A percentile compares a stretch with the other conserved stretches of the same genome.
Evolutionary conservation across 2,329 filamentous ascomycete species (phyloP).

Genomic region (Zarea fungicola): DNA sequence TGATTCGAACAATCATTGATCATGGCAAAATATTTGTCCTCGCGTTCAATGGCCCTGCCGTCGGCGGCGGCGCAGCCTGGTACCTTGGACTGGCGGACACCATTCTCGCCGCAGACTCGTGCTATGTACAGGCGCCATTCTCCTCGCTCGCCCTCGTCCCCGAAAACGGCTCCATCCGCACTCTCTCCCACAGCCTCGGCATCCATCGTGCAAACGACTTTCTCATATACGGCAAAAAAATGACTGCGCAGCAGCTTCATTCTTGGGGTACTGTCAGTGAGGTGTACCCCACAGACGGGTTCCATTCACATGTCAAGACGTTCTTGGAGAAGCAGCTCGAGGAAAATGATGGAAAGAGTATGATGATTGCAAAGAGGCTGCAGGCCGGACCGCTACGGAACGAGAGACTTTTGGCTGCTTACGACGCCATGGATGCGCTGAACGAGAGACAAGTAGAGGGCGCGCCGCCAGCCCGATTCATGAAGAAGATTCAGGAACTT

Average conservation of each 20-base stretch:
- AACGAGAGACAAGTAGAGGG: neutral
- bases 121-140: conserved; percentile 1
- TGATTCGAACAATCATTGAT: conserved; percentile 11
- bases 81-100: conserved; percentile 10
- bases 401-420: conserved; percentile 5
- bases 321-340: conserved; percentile 5
- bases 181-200: conserved; percentile 3
- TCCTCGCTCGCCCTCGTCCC: conserved; percentile 8
- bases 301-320: neutral
- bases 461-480: neutral
- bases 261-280: conserved; percentile 5
- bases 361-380: conserved; percentile 8
- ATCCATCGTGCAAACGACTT: conserved; percentile 11
- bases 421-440: conserved; percentile 5
- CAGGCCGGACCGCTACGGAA: conserved; percentile 1
- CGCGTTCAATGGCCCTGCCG: conserved; percentile 9
- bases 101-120: neutral
- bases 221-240: conserved; percentile 5
- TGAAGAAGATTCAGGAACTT: conserved; percentile 8
- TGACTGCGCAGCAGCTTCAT: neutral
- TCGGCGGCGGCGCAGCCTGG: conserved; percentile 12
- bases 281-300: neutral
- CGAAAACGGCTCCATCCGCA: conserved; percentile 7
- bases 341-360: conserved; percentile 4
- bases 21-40: conserved; percentile 10